Evolutionary conservation across 768 basidiomycete genomes (phyloP).

Genomic region (Russula sp.): DNA sequence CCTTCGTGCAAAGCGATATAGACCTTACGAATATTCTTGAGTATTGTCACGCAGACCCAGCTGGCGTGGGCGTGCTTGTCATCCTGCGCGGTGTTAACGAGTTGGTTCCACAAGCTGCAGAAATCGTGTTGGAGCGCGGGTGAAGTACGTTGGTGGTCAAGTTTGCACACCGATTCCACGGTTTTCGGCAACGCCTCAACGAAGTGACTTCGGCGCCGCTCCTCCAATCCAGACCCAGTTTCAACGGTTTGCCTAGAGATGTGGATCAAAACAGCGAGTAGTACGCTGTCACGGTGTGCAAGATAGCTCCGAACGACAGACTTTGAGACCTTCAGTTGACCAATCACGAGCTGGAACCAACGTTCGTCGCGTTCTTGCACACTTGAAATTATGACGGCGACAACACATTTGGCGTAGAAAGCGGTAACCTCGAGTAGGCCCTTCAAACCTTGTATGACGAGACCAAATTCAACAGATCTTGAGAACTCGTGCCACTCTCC

Average conservation of each 20-base stretch:
- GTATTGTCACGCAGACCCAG: neutral
- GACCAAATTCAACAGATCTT: constrained; percentile 5
- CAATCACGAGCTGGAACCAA: neutral
- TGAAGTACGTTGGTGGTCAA: neutral
- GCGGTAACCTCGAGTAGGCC: neutral
- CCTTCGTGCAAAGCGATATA: neutral
- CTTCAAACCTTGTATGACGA: neutral
- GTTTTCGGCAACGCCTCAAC: neutral
- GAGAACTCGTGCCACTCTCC: constrained; percentile 2
- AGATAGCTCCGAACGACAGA: neutral
- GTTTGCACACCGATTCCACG: neutral
- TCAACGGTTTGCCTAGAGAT: neutral
- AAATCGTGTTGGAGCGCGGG: constrained; percentile 4
- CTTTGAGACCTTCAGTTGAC: neutral
- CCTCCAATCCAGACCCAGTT: neutral
- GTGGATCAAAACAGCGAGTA: constrained; percentile 1
- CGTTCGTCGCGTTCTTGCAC: constrained; percentile 4
- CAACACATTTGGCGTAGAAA: constrained; percentile 7
- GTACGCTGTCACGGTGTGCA: neutral
- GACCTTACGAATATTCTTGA: constrained; percentile 1
- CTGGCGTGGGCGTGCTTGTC: neutral
- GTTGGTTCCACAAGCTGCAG: constrained; percentile 7
- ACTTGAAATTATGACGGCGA: neutral
- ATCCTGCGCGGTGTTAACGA: neutral
- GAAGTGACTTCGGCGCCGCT: neutral